Conservation (phyloP, 768 basidiomycete species). For the Rhodotorula babjevae region DNA sequence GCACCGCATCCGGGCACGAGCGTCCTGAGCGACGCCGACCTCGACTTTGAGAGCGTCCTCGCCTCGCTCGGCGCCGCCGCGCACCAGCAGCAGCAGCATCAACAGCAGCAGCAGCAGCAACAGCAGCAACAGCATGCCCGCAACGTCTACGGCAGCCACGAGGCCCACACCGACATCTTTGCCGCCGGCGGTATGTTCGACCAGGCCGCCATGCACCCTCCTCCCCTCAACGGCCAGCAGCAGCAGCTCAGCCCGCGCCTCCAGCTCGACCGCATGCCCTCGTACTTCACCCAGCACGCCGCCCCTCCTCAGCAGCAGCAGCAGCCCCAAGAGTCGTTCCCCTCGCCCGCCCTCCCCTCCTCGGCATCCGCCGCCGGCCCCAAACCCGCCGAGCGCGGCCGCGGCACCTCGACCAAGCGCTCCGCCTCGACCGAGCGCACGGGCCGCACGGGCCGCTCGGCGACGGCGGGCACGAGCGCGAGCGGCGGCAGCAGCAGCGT, state of each 20-base stretch:
- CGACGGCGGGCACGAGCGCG: no score
- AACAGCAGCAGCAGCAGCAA: not conserved
- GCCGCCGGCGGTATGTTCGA: not conserved
- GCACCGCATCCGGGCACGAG: not conserved
- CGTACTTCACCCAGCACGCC: not conserved
- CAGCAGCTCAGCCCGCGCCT: constrained; percentile 6
- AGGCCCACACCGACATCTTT: not conserved
- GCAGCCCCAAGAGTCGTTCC: not conserved
- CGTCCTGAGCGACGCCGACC: constrained; percentile 25
- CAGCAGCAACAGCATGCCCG: no score
- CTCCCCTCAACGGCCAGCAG: not conserved
- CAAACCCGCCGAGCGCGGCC: not conserved
- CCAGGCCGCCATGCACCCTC: not conserved
- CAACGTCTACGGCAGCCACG: not conserved
- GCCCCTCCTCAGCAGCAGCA: not conserved
- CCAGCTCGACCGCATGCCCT: not conserved
- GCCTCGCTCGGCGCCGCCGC: not conserved
- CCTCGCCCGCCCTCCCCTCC: not conserved
- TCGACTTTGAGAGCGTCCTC: constrained; percentile 34
- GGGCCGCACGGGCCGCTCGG: no score
- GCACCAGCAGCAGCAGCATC: not conserved
- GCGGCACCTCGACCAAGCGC: not conserved
- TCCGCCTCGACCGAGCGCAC: constrained; percentile 2
- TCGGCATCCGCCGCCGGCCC: not conserved
- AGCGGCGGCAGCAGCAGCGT: not conserved